Conservation (phyloP, 2,329 filamentous ascomycete genomes). For the Phaeophleospora eucalypticola region DNA sequence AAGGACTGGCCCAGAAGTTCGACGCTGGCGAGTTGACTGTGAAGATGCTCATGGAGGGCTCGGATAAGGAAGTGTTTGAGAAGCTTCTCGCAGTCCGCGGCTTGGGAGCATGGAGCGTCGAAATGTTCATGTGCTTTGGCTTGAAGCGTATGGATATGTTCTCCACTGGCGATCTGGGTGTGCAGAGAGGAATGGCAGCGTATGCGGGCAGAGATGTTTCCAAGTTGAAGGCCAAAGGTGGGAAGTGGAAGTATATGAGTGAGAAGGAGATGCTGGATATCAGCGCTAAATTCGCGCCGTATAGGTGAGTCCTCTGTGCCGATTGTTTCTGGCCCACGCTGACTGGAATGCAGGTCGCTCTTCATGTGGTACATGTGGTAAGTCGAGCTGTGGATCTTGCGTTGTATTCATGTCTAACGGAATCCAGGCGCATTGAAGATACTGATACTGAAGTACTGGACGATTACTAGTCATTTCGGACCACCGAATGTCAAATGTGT, state of each 20-base stretch:
- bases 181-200: constrained; percentile 90
- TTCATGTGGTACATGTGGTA: constrained; percentile 99
- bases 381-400: no score
- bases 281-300: constrained; percentile 76
- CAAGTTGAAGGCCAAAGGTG: constrained; percentile 71
- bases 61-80: constrained; percentile 81
- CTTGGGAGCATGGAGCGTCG: constrained; percentile 83
- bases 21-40: constrained; percentile 68
- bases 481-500: no score
- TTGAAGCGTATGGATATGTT: constrained; percentile 94
- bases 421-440: no score
- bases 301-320: constrained; percentile 51
- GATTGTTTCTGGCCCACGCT: constrained; percentile 8
- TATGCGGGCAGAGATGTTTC: constrained; percentile 77
- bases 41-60: constrained; percentile 68
- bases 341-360: constrained; percentile 56
- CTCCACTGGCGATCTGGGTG: constrained; percentile 83
- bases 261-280: constrained; percentile 88
- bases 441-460: no score
- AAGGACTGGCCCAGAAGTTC: constrained; percentile 81
- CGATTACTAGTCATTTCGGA: no score
- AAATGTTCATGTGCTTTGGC: constrained; percentile 98
- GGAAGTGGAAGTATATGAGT: constrained; percentile 98
- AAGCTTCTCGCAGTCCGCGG: constrained; percentile 81
- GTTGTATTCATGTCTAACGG: no score